Evolutionary conservation across 306 rosid genomes (phyloP).

Genomic region (Adenanthera pavonina): DNA sequence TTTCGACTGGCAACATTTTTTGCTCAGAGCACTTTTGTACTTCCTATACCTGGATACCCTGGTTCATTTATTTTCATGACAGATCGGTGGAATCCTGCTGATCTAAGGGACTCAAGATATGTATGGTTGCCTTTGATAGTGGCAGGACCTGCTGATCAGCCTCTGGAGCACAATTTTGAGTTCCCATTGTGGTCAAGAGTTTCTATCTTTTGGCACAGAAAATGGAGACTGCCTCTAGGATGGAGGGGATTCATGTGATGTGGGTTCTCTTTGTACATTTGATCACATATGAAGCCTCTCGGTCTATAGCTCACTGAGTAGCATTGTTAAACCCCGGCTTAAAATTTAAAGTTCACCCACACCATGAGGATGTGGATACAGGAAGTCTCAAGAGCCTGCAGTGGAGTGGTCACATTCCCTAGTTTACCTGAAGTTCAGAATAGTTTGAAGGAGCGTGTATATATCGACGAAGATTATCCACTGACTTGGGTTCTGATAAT

Average conservation of each 20-base stretch:
- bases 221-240: slow-evolving; percentile 87
- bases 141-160: slow-evolving; percentile 72
- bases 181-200: slow-evolving; percentile 86
- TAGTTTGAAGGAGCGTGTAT: slow-evolving; percentile 37
- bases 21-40: slow-evolving; percentile 84
- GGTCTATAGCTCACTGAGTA: slow-evolving; percentile 42
- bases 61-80: slow-evolving; percentile 86
- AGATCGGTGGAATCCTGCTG: slow-evolving; percentile 89
- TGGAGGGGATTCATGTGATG: slow-evolving; percentile 54
- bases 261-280: slow-evolving; percentile 35
- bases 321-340: slow-evolving; percentile 24
- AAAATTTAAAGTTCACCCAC: slow-evolving; percentile 12
- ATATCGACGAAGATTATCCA: slow-evolving; percentile 14
- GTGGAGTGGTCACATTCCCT: not conserved
- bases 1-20: slow-evolving; percentile 72
- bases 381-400: slow-evolving; percentile 37
- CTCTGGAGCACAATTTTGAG: slow-evolving; percentile 69
- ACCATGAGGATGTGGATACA: slow-evolving; percentile 2
- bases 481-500: slow-evolving; percentile 6
- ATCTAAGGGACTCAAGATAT: slow-evolving; percentile 86
- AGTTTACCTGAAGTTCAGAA: slow-evolving; percentile 34
- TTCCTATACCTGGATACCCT: slow-evolving; percentile 67
- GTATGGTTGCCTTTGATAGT: slow-evolving; percentile 94
- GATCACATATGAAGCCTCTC: slow-evolving; percentile 38
- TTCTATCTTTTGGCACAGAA: slow-evolving; percentile 91